These are phyloP conservation scores for Termitomyces sp. DNA, from an alignment of 768 basidiomycete genomes.

Conservation along the genomic window DNA sequence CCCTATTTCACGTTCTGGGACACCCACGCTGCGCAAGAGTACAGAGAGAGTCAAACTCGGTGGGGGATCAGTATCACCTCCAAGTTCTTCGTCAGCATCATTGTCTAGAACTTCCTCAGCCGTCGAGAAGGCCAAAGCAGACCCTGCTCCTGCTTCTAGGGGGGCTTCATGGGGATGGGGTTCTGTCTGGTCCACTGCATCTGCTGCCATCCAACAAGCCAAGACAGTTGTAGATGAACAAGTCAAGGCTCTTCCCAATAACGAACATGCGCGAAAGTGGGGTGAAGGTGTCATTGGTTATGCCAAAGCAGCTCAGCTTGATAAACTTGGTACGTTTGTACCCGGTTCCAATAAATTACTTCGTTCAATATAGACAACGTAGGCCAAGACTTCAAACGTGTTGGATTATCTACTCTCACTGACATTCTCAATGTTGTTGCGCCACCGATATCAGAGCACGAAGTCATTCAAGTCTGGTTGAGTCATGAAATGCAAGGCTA, in stretches of 20 bases:
- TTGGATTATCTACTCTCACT: conserved; percentile 82
- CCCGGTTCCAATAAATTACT: background rate
- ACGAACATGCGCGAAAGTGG: conserved; percentile 87
- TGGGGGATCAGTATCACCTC: conserved; percentile 36
- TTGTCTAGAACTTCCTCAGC: conserved; percentile 26
- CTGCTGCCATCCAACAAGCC: conserved; percentile 83
- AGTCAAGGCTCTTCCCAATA: conserved; percentile 81
- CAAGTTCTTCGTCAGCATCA: conserved; percentile 37
- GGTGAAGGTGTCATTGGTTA: conserved; percentile 81
- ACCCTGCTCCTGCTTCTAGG: conserved; percentile 11
- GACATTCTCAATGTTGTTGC: conserved; percentile 96
- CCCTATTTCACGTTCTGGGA: conserved; percentile 59
- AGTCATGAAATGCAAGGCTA: conserved; percentile 97
- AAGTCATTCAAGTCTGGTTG: conserved; percentile 94
- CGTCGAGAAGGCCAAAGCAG: conserved; percentile 18
- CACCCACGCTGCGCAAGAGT: conserved; percentile 68
- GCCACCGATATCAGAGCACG: conserved; percentile 97
- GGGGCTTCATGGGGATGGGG: conserved; percentile 74
- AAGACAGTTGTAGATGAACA: conserved; percentile 88
- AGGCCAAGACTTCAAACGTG: conserved; percentile 76
- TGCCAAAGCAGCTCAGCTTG: conserved; percentile 85
- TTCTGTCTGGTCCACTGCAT: conserved; percentile 84
- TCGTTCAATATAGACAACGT: conserved; percentile 1
- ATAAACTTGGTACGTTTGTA: conserved; percentile 68
- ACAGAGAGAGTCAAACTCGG: conserved; percentile 74